Conservation (phyloP, 2,329 filamentous ascomycete genomes). For the Albifimbria verrucaria region DNA sequence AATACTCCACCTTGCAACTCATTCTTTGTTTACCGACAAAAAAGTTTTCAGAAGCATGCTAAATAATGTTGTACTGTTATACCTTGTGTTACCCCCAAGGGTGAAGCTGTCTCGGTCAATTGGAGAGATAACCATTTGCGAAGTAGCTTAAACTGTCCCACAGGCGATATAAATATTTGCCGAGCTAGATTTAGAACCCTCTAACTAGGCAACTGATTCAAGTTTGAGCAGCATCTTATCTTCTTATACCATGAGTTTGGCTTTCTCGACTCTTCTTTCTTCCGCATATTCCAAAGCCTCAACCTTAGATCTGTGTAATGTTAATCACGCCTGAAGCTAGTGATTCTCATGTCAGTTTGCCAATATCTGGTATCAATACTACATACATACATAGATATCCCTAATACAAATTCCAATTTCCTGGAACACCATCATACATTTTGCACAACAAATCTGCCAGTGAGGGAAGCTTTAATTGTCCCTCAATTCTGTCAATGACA, state of each 20-base stretch:
- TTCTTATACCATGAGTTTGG: neutral
- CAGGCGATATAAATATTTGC: constrained; percentile 62
- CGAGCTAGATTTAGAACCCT: constrained; percentile 60
- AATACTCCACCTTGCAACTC: neutral
- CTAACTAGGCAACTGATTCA: no score
- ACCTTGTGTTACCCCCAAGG: neutral
- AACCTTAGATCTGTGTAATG: neutral
- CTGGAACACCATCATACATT: neutral
- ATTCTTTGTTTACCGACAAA: neutral
- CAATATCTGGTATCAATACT: neutral
- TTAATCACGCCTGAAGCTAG: neutral
- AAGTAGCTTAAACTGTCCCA: constrained; percentile 17
- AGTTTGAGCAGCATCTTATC: neutral
- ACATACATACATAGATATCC: neutral
- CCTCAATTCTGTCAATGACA: neutral
- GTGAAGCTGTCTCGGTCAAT: neutral
- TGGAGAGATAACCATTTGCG: neutral
- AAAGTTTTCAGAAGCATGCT: neutral
- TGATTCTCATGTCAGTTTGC: neutral
- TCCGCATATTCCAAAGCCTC: neutral
- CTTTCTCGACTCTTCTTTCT: neutral
- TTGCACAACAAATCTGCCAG: neutral
- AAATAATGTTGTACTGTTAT: neutral
- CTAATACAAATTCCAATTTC: neutral
- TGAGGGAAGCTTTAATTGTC: neutral